Conservation (phyloP, 2,329 filamentous ascomycete genomes). For the Pseudogymnoascus destructans region DNA sequence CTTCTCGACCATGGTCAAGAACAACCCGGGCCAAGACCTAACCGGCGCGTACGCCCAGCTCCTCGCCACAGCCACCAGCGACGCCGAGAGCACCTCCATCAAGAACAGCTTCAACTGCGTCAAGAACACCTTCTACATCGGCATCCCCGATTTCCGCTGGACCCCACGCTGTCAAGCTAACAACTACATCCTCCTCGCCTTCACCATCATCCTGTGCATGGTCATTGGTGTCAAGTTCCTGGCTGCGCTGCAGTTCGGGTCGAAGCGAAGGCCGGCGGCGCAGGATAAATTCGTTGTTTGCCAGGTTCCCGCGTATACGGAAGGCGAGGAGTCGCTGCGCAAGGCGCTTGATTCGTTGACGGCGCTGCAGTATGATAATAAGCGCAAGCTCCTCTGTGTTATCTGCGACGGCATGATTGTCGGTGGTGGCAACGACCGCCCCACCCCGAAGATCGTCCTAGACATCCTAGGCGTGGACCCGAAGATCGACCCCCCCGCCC, state of each 20-base stretch:
- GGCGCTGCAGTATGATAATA: conserved; percentile 93
- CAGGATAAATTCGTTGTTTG: conserved; percentile 98
- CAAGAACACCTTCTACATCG: conserved; percentile 69
- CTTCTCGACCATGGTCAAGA: conserved; percentile 54
- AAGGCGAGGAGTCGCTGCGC: conserved; percentile 93
- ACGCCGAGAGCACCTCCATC: conserved; percentile 38
- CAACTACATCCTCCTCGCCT: conserved; percentile 74
- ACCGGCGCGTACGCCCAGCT: conserved; percentile 48
- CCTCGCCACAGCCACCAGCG: conserved; percentile 36
- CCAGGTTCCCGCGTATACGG: conserved; percentile 93
- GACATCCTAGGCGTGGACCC: conserved; percentile 96
- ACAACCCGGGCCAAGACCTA: conserved; percentile 70
- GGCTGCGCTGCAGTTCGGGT: conserved; percentile 85
- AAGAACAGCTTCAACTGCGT: conserved; percentile 66
- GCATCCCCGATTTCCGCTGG: conserved; percentile 81
- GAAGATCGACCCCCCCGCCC: conserved; percentile 85
- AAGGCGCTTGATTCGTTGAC: conserved; percentile 95
- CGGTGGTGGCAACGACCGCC: conserved; percentile 91
- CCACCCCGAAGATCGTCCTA: conserved; percentile 87
- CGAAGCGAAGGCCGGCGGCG: conserved; percentile 85
- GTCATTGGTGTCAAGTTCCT: conserved; percentile 95
- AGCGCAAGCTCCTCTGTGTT: conserved; percentile 85
- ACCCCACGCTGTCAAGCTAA: conserved; percentile 77
- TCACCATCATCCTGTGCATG: conserved; percentile 65
- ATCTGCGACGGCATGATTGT: conserved; percentile 99